Conservation (phyloP, 192 early-diverging fungal species). For the Podila minutissima region DNA sequence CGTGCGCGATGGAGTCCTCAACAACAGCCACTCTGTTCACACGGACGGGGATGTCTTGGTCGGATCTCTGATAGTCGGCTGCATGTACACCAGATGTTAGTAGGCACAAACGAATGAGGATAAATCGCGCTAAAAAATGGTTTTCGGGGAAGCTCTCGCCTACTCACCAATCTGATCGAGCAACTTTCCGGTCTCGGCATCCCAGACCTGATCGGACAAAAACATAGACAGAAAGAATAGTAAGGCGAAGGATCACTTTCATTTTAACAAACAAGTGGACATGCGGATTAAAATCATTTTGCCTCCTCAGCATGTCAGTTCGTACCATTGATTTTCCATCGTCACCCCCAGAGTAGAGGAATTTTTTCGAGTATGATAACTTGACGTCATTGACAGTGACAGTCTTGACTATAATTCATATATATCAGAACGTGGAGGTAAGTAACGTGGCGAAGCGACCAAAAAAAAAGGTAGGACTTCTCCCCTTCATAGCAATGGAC, state of each 20-base stretch:
- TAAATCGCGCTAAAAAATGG: too few relatives aligned
- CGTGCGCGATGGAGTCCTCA: neutral
- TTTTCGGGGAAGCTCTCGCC: neutral
- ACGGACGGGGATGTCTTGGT: too few relatives aligned
- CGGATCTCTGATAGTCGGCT: conserved; percentile 8
- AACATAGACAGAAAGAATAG: neutral
- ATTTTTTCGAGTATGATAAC: conserved; percentile 19
- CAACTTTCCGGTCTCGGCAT: conserved; percentile 19
- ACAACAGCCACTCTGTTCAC: conserved; percentile 22
- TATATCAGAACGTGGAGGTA: neutral
- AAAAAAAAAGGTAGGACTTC: neutral
- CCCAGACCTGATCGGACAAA: conserved; percentile 19
- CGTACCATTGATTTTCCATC: conserved; percentile 32
- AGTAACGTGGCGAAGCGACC: too few relatives aligned
- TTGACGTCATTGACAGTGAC: conserved; percentile 44
- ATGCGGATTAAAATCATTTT: neutral
- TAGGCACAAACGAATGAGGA: neutral
- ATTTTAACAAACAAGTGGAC: neutral
- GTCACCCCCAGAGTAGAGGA: conserved; percentile 29
- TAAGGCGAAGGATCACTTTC: too few relatives aligned
- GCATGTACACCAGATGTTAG: neutral
- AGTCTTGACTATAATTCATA: neutral
- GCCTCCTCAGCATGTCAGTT: neutral
- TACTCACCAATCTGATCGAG: conserved; percentile 8
- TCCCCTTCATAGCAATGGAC: neutral